Base-by-base conservation (phyloP, 805 yeast species). In the Starmerella vitae region DNA sequence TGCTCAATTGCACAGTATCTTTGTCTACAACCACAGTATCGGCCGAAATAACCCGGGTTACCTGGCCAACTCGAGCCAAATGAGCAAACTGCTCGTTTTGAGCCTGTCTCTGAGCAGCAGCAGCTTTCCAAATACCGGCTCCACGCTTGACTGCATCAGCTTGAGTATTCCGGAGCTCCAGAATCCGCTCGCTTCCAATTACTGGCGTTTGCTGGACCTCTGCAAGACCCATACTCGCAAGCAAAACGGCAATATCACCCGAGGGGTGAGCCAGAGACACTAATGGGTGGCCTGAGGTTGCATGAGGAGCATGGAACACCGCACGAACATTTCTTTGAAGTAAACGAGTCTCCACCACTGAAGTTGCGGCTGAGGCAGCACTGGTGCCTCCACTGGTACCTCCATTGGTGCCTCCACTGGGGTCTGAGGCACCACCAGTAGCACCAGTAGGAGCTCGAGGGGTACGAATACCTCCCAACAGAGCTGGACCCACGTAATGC, bases 181-280 rank as follows among this genome's bases (percentile, higher is more conserved):
- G 49, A 85, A 83, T 80, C 19, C 64, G 63, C 32, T 66, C 60
- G 9, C 84, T 62, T 4, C 94, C 94, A 41, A 83, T 62, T 30
- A 73, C 50, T 55, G 84, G 94, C 84, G 88, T 77, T 56, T 83
- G 93, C 20, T 75, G 71, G 35, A 82, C 74, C 47, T 74, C 76
- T 10, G 78, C 93, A 22, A 77, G 65, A 9, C 94, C 94, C 39
- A 65, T 66, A 41, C 69, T 72, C 42, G 83, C 65, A 41, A 83
- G 61, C 46, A 72, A 71, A 47, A 74, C 79, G 42, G 78, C 73
- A 50, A 82, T 75, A 45, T 76, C 75, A 14, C 93, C 93, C 4
- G 80, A 78, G 24, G 93, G 83, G 53, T 80, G 88, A 39, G 64
- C 54, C 27, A 82, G 57, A 34, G 70, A 60, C 20, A 74, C 68